A percentile compares a stretch with the other conserved stretches of the same genome.
These are phyloP conservation scores for Akanthomyces uredinophilus DNA, from an alignment of 2,329 filamentous ascomycete genomes.

Conservation along the genomic window DNA sequence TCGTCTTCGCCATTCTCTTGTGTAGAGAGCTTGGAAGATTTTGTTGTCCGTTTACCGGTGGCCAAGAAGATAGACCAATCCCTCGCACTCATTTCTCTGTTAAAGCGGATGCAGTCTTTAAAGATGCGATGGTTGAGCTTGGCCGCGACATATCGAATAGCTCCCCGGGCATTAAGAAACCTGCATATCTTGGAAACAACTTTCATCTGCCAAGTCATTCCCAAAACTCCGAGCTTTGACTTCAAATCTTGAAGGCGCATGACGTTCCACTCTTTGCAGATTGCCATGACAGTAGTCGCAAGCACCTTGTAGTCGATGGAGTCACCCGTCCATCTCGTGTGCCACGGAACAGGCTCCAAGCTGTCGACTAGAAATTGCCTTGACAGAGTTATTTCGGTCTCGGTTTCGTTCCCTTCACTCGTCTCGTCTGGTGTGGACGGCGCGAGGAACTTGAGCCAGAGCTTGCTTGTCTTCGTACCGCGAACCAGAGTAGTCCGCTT, in stretches of 20 bases:
- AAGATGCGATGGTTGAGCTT: slow-evolving; percentile 49
- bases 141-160: slow-evolving; percentile 53
- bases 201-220: slow-evolving; percentile 56
- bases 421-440: slow-evolving; percentile 37
- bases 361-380: slow-evolving; percentile 36
- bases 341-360: slow-evolving; percentile 52
- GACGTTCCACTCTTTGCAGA: slow-evolving; percentile 53
- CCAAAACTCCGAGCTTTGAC: slow-evolving; percentile 50
- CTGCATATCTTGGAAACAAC: slow-evolving; percentile 54
- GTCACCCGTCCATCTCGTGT: slow-evolving; percentile 50
- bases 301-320: slow-evolving; percentile 55
- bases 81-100: slow-evolving; percentile 49
- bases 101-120: slow-evolving; percentile 57
- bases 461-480: slow-evolving; percentile 57
- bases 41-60: slow-evolving; percentile 35
- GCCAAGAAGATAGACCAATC: slow-evolving; percentile 54
- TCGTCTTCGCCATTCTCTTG: slow-evolving; percentile 9
- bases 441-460: slow-evolving; percentile 55
- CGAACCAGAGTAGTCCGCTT: slow-evolving; percentile 55
- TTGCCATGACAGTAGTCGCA: slow-evolving; percentile 51
- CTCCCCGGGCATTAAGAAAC: slow-evolving; percentile 51
- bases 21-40: not conserved
- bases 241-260: slow-evolving; percentile 55
- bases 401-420: slow-evolving; percentile 21
- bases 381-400: slow-evolving; percentile 34